Conservation (phyloP, 2,329 filamentous ascomycete genomes). For the Phialophora macrospora region DNA sequence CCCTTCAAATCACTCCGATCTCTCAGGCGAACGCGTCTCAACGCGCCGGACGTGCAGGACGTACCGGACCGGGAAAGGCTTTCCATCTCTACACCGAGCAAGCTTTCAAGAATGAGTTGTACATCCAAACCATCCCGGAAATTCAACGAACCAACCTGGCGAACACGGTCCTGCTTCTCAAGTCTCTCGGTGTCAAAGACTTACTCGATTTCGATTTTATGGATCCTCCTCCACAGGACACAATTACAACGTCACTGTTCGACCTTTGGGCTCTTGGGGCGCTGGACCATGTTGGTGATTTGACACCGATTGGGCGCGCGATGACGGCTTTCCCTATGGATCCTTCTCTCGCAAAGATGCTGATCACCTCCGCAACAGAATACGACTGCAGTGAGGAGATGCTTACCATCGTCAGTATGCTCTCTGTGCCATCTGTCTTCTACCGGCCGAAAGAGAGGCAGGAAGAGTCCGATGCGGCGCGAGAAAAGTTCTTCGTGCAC, state of each 20-base stretch:
- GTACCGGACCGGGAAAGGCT: slow-evolving; percentile 93
- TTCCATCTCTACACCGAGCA: slow-evolving; percentile 94
- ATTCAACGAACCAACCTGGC: slow-evolving; percentile 95
- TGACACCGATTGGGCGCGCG: slow-evolving; percentile 82
- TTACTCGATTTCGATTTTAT: slow-evolving; percentile 95
- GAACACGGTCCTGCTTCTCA: slow-evolving; percentile 80
- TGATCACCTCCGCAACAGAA: slow-evolving; percentile 86
- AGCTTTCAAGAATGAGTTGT: slow-evolving; percentile 94
- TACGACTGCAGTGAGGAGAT: slow-evolving; percentile 97
- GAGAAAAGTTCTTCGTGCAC: slow-evolving; percentile 98
- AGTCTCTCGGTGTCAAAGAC: slow-evolving; percentile 89
- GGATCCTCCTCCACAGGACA: slow-evolving; percentile 97
- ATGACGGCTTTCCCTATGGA: slow-evolving; percentile 99
- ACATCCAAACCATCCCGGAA: slow-evolving; percentile 95
- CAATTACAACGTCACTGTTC: slow-evolving; percentile 94
- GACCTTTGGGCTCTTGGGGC: slow-evolving; percentile 96
- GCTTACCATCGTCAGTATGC: slow-evolving; percentile 97
- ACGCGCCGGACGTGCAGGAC: slow-evolving; percentile 87
- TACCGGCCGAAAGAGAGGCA: slow-evolving; percentile 96
- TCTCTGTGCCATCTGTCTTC: slow-evolving; percentile 94
- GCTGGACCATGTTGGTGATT: slow-evolving; percentile 88
- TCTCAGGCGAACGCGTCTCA: slow-evolving; percentile 96
- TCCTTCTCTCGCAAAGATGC: slow-evolving; percentile 87
- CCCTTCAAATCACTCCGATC: slow-evolving; percentile 94
- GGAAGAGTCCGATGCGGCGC: slow-evolving; percentile 91